These are phyloP conservation scores for Botrytis elliptica DNA, from an alignment of 2,329 filamentous ascomycete species.

Conservation along the genomic window DNA sequence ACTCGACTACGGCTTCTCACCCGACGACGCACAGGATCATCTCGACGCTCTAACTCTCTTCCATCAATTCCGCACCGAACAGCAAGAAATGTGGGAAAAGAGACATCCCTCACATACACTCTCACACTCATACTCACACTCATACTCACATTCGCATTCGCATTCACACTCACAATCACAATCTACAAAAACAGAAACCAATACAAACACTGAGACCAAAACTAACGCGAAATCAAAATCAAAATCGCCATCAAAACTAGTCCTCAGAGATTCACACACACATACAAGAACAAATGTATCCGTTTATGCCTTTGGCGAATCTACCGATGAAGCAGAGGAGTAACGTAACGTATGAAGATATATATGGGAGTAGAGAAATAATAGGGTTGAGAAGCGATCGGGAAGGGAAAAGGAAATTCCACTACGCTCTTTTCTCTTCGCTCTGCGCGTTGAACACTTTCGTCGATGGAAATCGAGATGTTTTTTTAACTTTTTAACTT, in stretches of 20 bases:
- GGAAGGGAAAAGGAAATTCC: too few relatives aligned
- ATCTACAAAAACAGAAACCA: not conserved
- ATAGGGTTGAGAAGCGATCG: too few relatives aligned
- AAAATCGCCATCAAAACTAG: not conserved
- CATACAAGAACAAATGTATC: not conserved
- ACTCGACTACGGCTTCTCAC: not conserved
- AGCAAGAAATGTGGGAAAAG: not conserved
- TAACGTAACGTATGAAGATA: accelerated
- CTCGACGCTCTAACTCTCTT: not conserved
- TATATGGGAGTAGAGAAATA: not conserved
- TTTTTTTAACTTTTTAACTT: too few relatives aligned
- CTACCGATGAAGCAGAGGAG: too few relatives aligned
- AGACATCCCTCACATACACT: not conserved
- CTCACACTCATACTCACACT: too few relatives aligned
- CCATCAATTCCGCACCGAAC: not conserved
- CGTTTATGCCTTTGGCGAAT: accelerated
- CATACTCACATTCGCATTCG: not conserved
- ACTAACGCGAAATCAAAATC: not conserved
- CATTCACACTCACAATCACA: not conserved
- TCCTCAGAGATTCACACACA: not conserved
- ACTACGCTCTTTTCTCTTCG: too few relatives aligned
- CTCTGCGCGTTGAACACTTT: too few relatives aligned
- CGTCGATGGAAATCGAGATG: too few relatives aligned
- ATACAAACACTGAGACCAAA: too few relatives aligned
- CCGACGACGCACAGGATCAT: not conserved